Base-by-base conservation (phyloP, 306 rosid genomes). In the Cyclanthera cordifolia region DNA sequence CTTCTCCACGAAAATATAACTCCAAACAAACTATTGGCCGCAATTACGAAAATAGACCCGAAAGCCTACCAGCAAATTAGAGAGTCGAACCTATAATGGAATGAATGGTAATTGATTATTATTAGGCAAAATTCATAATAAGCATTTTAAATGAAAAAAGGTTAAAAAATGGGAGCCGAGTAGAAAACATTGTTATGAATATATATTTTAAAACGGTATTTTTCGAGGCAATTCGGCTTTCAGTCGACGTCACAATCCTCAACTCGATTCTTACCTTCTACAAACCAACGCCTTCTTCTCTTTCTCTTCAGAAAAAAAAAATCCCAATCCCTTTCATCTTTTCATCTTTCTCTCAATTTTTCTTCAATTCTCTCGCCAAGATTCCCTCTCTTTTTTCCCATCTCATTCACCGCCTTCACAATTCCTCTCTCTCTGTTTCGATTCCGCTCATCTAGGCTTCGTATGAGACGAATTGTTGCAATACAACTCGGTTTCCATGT, bases 401-500 rank as follows among this genome's bases (percentile, higher is more conserved):
- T 37, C 68, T 19, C 11, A 49, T 37, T 39, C 68, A 53, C 58
- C 8, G 1, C 9, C 57, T 28, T 53, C 37, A n/a, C 0, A 63
- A 41, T 10, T 41, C 32, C 28, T 1, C 14, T 5, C 49, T 64
- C 69, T 4, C 9, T 20, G 17, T 61, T 53, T 6, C 15, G 28
- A 53, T 53, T 55, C 39, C 19, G 30, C 32, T 55, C 9, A 13
- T 13, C 30, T 17, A 53, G 72, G 27, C 6, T 25, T 60, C 75
- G 53, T 45, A 11, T 46, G 60, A 25, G 9, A 20, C 13, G 2
- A 11, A 19, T 9, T 52, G 5, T 13, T 54, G 60, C 24, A 12
- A 12, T 24, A 27, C 72, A 48, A 39, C n/a, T 59, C 46, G 14
- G 69, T 32, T 68, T 49, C 12, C 41, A 87, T 93, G 95, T 82